A percentile compares a stretch with the other conserved stretches of the same genome.
These are phyloP conservation scores for Blepharisma japonicum DNA, from an alignment of 73 alveolate genomes.

Conservation along the genomic window DNA sequence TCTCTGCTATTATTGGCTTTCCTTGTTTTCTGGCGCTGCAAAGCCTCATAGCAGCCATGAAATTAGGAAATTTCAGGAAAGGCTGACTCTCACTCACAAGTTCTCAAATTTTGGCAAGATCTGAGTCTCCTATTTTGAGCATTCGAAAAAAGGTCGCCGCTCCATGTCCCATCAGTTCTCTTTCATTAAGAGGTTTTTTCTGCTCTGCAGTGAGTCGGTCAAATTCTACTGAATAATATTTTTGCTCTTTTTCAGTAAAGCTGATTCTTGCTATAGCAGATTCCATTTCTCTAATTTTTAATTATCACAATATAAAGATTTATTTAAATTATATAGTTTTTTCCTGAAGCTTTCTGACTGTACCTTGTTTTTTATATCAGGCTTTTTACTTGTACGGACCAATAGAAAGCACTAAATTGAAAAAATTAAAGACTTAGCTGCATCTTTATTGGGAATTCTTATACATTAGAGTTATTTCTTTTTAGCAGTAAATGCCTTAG, in stretches of 20 bases:
- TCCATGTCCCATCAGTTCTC: background rate
- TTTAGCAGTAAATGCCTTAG: too few relatives aligned
- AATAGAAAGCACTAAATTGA: too few relatives aligned
- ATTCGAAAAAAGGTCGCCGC: background rate
- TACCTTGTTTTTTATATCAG: too few relatives aligned
- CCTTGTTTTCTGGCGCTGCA: constrained; percentile 22
- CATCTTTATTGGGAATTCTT: too few relatives aligned
- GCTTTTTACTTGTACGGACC: too few relatives aligned
- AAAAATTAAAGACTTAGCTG: too few relatives aligned
- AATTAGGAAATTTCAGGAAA: constrained; percentile 15
- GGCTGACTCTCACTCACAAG: background rate
- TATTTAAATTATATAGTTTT: too few relatives aligned
- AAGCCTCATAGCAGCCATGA: constrained; percentile 28
- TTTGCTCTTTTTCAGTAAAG: constrained; percentile 19
- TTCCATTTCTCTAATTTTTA: constrained; percentile 3
- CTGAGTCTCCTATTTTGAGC: background rate
- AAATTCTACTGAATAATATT: constrained; percentile 10
- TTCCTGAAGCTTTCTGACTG: too few relatives aligned
- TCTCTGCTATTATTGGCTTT: background rate
- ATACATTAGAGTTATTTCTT: too few relatives aligned
- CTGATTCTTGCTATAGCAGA: background rate
- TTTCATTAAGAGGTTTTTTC: background rate
- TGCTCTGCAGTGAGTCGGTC: constrained; percentile 5
- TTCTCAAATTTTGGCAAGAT: background rate
- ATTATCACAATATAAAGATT: too few relatives aligned